Percentiles rank a stretch among this genome's conserved stretches.
These are phyloP conservation scores for Pythium phragmiticola DNA, from an alignment of 352 stramenopile genomes.

Conservation along the genomic window DNA sequence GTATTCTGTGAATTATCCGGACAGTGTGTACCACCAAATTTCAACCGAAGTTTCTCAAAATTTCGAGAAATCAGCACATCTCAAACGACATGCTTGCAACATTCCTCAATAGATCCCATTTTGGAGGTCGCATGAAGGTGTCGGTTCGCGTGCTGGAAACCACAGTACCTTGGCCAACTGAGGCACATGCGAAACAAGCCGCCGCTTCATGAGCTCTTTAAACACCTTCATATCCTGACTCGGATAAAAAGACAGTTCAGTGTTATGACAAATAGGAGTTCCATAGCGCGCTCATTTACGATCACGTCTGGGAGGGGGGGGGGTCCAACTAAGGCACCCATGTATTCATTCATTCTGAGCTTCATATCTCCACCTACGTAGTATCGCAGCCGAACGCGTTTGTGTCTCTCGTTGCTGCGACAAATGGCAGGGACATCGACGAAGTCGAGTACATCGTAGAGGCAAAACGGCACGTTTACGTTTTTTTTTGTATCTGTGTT, in stretches of 20 bases:
- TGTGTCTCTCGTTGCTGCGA: conserved; percentile 56
- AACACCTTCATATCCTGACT: conserved; percentile 61
- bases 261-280: background rate
- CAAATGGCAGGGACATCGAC: conserved; percentile 34
- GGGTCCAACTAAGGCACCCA: no score
- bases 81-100: conserved; percentile 2
- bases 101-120: background rate
- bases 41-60: background rate
- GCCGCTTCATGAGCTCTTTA: conserved; percentile 45
- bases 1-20: background rate
- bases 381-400: conserved; percentile 36
- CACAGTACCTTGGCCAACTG: conserved; percentile 42
- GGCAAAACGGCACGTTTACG: conserved; percentile 33
- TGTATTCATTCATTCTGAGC: no score
- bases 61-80: background rate
- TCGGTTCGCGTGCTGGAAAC: background rate
- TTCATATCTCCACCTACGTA: no score
- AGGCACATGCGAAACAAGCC: conserved; percentile 50
- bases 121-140: conserved; percentile 3
- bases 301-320: no score
- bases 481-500: background rate
- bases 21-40: background rate
- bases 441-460: conserved; percentile 55
- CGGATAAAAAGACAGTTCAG: background rate
- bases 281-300: background rate